Percentiles rank a stretch among this genome's conserved stretches.
These are phyloP conservation scores for Xylaria polymorpha DNA, from an alignment of 2,329 filamentous ascomycete genomes.

Conservation along the genomic window DNA sequence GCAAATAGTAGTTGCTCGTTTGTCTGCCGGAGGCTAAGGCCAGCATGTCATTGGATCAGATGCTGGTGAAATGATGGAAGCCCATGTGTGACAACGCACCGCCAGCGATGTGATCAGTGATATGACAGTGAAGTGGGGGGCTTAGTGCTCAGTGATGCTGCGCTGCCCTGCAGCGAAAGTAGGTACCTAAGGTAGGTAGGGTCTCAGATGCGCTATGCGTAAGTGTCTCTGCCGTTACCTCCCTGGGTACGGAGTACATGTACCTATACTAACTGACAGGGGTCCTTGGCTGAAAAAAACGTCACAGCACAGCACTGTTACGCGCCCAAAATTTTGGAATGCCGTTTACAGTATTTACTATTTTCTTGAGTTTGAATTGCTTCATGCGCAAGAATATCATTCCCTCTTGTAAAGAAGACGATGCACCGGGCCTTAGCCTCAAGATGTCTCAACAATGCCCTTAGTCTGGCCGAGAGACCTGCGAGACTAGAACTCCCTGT, in stretches of 20 bases:
- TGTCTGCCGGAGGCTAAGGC: constrained; percentile 10
- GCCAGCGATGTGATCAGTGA: not conserved
- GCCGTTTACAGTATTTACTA: not conserved
- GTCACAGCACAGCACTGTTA: constrained; percentile 18
- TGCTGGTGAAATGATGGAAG: constrained; percentile 15
- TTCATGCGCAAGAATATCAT: constrained; percentile 17
- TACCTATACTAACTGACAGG: no score
- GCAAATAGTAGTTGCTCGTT: constrained; percentile 2
- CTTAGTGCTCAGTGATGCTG: not conserved
- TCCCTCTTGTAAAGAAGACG: constrained; percentile 19
- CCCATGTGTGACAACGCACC: constrained; percentile 30
- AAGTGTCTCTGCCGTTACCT: constrained; percentile 9
- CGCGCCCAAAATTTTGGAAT: constrained; percentile 21
- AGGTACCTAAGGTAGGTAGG: no score
- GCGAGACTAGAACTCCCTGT: constrained; percentile 56
- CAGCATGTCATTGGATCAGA: constrained; percentile 17
- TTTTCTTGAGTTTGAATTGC: constrained; percentile 5
- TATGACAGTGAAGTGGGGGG: constrained; percentile 1
- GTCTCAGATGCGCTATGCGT: constrained; percentile 3
- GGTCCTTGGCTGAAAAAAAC: constrained; percentile 10
- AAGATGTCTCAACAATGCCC: constrained; percentile 57
- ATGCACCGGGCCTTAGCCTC: constrained; percentile 60
- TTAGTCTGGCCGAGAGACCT: constrained; percentile 56
- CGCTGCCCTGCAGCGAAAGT: constrained; percentile 9
- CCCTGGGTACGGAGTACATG: no score